Evolutionary conservation across 305 asterid genomes (phyloP).

Genomic region (Salvia sclarea): DNA sequence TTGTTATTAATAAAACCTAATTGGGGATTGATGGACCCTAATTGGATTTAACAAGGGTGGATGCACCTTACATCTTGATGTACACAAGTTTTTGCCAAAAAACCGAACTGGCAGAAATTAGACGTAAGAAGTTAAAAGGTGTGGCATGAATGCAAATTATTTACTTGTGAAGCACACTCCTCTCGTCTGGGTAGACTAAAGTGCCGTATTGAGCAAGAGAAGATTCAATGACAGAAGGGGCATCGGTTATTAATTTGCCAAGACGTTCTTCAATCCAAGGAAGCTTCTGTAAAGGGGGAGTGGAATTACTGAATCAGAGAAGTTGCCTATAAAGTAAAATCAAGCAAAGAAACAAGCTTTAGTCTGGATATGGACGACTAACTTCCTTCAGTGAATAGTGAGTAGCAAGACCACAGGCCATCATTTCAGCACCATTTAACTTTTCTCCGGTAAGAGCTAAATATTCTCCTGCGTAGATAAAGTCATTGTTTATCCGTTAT

Average conservation of each 20-base stretch:
- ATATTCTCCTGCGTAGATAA: constrained; percentile 74
- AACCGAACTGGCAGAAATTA: too few relatives aligned
- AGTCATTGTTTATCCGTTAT: background rate
- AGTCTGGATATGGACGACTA: constrained; percentile 36
- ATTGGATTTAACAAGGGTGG: too few relatives aligned
- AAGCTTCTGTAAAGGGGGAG: constrained; percentile 66
- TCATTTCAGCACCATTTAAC: constrained; percentile 87
- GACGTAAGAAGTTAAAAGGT: constrained; percentile 10
- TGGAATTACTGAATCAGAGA: constrained; percentile 28
- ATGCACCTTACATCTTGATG: too few relatives aligned
- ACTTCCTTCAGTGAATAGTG: constrained; percentile 83
- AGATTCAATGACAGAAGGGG: constrained; percentile 72
- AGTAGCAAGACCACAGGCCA: constrained; percentile 96
- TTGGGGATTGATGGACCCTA: too few relatives aligned
- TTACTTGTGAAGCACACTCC: constrained; percentile 75
- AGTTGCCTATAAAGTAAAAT: constrained; percentile 17
- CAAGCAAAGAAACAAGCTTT: constrained; percentile 5
- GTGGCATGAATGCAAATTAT: constrained; percentile 26
- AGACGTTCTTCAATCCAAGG: constrained; percentile 92
- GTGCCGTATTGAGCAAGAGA: constrained; percentile 88
- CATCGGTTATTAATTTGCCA: constrained; percentile 87
- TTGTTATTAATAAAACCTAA: too few relatives aligned
- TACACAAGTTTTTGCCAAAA: too few relatives aligned
- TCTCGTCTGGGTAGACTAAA: constrained; percentile 76
- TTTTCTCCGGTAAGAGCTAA: constrained; percentile 95